A percentile compares a stretch with the other conserved stretches of the same genome.
phyloP scores from a whole-genome alignment of 148 eudicot species.

The Simmondsia chinensis region DNA sequence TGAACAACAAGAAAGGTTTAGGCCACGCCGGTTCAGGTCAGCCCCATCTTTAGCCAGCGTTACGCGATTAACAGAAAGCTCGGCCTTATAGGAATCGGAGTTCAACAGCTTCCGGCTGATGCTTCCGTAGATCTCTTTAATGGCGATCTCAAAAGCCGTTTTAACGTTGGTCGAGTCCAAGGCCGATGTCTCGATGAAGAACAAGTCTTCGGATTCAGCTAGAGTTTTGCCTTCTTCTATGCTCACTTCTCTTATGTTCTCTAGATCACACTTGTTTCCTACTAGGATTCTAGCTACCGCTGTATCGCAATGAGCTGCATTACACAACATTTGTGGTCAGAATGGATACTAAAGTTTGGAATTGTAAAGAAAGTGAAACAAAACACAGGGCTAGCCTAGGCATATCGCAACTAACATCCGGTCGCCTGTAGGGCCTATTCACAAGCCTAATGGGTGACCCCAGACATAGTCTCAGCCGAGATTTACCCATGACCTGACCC shows the following conservation, averaged over 20 bases:
- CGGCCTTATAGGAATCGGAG: slow-evolving; percentile 59
- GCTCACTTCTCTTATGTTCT: slow-evolving; percentile 48
- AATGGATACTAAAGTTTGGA: too few relatives aligned
- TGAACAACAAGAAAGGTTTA: slow-evolving; percentile 41
- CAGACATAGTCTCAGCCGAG: too few relatives aligned
- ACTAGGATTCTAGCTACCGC: slow-evolving; percentile 59
- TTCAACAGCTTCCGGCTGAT: slow-evolving; percentile 53
- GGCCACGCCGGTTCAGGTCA: slow-evolving; percentile 20
- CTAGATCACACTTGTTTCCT: slow-evolving; percentile 60
- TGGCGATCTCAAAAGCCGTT: slow-evolving; percentile 54
- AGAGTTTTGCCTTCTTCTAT: slow-evolving; percentile 56
- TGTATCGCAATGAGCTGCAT: slow-evolving; percentile 68
- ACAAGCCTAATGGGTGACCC: too few relatives aligned
- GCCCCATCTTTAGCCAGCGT: slow-evolving; percentile 42
- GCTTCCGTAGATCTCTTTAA: slow-evolving; percentile 45
- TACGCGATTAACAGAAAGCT: slow-evolving; percentile 54
- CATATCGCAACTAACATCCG: too few relatives aligned
- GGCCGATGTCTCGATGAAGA: slow-evolving; percentile 76
- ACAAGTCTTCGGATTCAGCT: slow-evolving; percentile 59
- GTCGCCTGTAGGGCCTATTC: too few relatives aligned
- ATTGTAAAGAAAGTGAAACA: too few relatives aligned
- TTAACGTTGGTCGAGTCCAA: slow-evolving; percentile 56
- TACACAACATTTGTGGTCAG: too few relatives aligned
- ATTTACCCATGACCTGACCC: too few relatives aligned
- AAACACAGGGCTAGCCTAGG: too few relatives aligned